Conservation (phyloP, 1,139 yeast genomes). For the Yamadazyma blattariae region DNA sequence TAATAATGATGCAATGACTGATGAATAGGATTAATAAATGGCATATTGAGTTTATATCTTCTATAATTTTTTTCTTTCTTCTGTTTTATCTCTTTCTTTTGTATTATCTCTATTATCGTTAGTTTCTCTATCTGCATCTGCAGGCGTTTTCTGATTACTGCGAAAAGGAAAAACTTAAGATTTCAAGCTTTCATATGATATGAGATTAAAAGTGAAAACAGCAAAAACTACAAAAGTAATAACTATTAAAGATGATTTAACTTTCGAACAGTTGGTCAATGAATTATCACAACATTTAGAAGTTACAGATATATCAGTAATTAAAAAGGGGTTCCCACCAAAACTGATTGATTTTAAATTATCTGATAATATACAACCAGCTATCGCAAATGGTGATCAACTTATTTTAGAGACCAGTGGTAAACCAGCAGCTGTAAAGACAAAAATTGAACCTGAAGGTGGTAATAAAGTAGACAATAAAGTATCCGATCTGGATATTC, state of each 20-base stretch:
- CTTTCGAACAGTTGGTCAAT: conserved; percentile 17
- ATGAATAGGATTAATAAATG: too few relatives aligned
- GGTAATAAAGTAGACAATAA: not conserved
- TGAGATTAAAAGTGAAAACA: conserved; percentile 17
- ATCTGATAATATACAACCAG: conserved; percentile 27
- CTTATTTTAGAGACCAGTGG: conserved; percentile 31
- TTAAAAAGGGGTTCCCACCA: conserved; percentile 65
- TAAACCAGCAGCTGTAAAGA: not conserved
- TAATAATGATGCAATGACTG: conserved; percentile 18
- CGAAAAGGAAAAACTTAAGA: conserved; percentile 1
- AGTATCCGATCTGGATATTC: conserved; percentile 18
- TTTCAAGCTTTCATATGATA: too few relatives aligned
- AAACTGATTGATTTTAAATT: conserved; percentile 32
- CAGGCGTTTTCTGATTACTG: too few relatives aligned
- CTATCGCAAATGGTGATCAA: conserved; percentile 59
- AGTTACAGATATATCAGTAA: conserved; percentile 16
- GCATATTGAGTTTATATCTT: not conserved
- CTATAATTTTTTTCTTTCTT: too few relatives aligned
- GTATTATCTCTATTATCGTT: too few relatives aligned
- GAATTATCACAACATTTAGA: conserved; percentile 13
- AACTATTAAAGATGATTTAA: conserved; percentile 9
- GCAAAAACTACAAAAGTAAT: conserved; percentile 10
- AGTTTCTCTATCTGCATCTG: too few relatives aligned
- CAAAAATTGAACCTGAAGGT: not conserved
- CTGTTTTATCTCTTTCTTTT: too few relatives aligned